Base-by-base conservation (phyloP, 2,329 filamentous ascomycete genomes). In the Fusarium beomiforme region DNA sequence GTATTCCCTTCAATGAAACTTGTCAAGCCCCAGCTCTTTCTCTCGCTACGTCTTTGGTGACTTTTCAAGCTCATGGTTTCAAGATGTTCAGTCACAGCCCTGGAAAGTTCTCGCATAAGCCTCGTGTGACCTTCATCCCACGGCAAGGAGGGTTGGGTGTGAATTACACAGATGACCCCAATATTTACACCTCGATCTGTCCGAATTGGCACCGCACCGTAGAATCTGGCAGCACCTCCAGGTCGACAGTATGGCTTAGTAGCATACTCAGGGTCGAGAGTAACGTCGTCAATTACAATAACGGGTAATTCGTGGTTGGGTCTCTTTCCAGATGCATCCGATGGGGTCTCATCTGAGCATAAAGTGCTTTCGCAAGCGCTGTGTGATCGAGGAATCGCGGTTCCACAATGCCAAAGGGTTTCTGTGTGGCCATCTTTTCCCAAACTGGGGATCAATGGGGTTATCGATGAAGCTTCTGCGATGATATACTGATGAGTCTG, bases 391-490 rank as follows among this genome's bases (percentile, higher is more conserved):
- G 79, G 77, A 13, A 81, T 78, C 33, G 77, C 78, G 12, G 73
- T 75, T 44, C 78, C 78, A 23, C 79, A 80, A 9, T 80, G 71
- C 69, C 72, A 75, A 1, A 81, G 72, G 6, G 26, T 41, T 7
- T 69, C 65, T 1, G 57, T 21, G 8, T 61, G 31, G 16, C 59
- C 67, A 3, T 71, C 60, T 16, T 57, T 63, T 7, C 60, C 58
- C 11, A 74, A 47, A 3, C 36, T 66, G 1, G 78, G 70, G 14
- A 71, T 55, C 8, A 87, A 72, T 0, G 81, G 81, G 5, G 83
- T 77, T 2, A 78, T 79, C 2, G 79, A 79, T 2, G 85, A 85
- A 9, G 85, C 84, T 67, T 88, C 86, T 46, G 86, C 85, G n/a
- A 88, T 76, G 34, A 88, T 77, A 59, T 87, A 83, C 69, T 88